These are phyloP conservation scores for Rutstroemia sydowiana DNA, from an alignment of 2,329 filamentous ascomycete species.

Conservation along the genomic window DNA sequence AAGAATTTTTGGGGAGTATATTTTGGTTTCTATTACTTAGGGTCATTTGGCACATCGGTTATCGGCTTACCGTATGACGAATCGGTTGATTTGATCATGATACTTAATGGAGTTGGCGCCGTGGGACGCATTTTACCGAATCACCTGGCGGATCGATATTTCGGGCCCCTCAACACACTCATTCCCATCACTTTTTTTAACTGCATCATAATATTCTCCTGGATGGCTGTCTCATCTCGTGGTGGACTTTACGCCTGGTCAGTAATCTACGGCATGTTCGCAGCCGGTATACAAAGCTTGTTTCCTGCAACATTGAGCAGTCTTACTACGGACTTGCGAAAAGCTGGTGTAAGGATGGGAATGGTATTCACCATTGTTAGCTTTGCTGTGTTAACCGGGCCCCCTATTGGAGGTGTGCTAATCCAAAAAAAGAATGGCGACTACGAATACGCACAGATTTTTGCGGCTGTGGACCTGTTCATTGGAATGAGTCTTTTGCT, in stretches of 20 bases:
- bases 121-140: conserved; percentile 42
- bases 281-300: conserved; percentile 42
- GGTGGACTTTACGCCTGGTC: conserved; percentile 43
- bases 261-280: conserved; percentile 43
- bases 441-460: conserved; percentile 45
- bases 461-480: conserved; percentile 39
- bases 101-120: conserved; percentile 46
- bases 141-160: conserved; percentile 39
- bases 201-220: conserved; percentile 35
- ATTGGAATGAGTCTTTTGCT: conserved; percentile 37
- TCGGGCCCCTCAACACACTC: conserved; percentile 46
- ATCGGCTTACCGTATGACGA: conserved; percentile 34
- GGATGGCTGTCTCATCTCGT: conserved; percentile 40
- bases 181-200: conserved; percentile 36
- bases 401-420: conserved; percentile 47
- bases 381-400: conserved; percentile 46
- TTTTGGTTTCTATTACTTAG: conserved; percentile 35
- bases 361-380: conserved; percentile 46
- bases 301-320: conserved; percentile 45
- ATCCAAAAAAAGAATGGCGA: conserved; percentile 37
- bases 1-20: conserved; percentile 38
- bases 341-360: conserved; percentile 48
- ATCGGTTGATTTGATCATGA: conserved; percentile 43
- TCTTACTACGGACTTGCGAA: conserved; percentile 44
- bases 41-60: conserved; percentile 32